Evolutionary conservation across 306 rosid species (phyloP).

Genomic region (Trifolium pratense): DNA sequence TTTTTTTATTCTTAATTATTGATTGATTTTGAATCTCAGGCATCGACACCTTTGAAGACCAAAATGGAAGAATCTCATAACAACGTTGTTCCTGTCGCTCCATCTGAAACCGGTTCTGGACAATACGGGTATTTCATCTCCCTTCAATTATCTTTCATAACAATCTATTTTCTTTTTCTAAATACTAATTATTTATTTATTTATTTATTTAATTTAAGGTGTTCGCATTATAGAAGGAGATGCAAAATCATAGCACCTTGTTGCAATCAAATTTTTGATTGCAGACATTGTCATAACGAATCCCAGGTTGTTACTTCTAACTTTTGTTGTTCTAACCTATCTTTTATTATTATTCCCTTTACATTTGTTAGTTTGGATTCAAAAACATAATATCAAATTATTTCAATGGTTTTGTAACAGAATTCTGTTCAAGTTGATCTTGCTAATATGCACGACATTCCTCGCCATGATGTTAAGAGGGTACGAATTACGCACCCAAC

Average conservation of each 20-base stretch:
- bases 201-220: neutral
- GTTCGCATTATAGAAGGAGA: constrained; percentile 52
- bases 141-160: neutral
- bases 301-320: constrained; percentile 37
- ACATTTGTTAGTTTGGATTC: too few species aligned
- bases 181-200: neutral
- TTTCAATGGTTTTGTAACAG: constrained; percentile 39
- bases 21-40: too few species aligned
- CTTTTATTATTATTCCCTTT: neutral
- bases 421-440: constrained; percentile 66
- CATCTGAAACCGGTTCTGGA: neutral
- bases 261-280: constrained; percentile 43
- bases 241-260: constrained; percentile 53
- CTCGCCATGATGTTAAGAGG: constrained; percentile 75
- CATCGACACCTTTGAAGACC: neutral
- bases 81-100: neutral
- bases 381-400: too few species aligned
- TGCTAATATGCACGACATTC: constrained; percentile 66
- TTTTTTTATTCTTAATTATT: too few species aligned
- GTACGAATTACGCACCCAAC: neutral
- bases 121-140: neutral
- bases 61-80: constrained; percentile 4
- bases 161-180: neutral
- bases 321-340: neutral
- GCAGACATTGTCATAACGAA: constrained; percentile 52